A percentile compares a stretch with the other conserved stretches of the same genome.
phyloP scores from a whole-genome alignment of 2,329 filamentous ascomycete species.

The Neopestalotiopsis clavispora region DNA sequence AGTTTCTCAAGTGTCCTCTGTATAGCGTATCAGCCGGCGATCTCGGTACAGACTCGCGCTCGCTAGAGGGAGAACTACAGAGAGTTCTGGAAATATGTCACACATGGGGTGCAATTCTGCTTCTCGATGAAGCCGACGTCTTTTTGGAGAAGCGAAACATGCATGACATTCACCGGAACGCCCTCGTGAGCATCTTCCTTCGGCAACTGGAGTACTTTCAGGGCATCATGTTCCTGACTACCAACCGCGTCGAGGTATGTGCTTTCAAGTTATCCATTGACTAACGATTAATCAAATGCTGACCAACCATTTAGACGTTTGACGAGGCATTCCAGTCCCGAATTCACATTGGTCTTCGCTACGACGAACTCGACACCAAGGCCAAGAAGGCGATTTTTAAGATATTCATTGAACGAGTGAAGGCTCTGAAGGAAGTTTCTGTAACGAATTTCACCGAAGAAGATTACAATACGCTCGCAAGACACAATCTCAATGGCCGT shows the following conservation, averaged over 20 bases:
- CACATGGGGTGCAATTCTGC: conserved; percentile 82
- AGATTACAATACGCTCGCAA: conserved; percentile 70
- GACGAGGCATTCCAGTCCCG: conserved; percentile 89
- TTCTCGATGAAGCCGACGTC: conserved; percentile 85
- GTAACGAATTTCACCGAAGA: conserved; percentile 61
- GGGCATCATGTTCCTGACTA: conserved; percentile 87
- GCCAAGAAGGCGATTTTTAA: conserved; percentile 83
- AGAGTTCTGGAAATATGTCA: conserved; percentile 87
- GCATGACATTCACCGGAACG: conserved; percentile 84
- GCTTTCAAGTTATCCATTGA: background rate
- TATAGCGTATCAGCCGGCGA: conserved; percentile 86
- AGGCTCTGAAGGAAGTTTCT: conserved; percentile 56
- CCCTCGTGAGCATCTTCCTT: conserved; percentile 85
- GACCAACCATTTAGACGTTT: conserved; percentile 62
- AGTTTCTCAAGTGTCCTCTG: conserved; percentile 79
- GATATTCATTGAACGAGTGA: conserved; percentile 79
- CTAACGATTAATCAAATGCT: background rate
- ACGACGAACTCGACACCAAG: conserved; percentile 73
- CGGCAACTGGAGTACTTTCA: conserved; percentile 90
- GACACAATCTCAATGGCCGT: conserved; percentile 65
- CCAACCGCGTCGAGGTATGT: conserved; percentile 75
- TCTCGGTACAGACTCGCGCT: conserved; percentile 76
- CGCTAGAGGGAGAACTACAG: conserved; percentile 77
- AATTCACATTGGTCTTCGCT: conserved; percentile 84
- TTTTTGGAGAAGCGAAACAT: conserved; percentile 84